Conservation (phyloP, 1,284 basidiomycete genomes). For the Cutaneotrichosporon dermatis region DNA sequence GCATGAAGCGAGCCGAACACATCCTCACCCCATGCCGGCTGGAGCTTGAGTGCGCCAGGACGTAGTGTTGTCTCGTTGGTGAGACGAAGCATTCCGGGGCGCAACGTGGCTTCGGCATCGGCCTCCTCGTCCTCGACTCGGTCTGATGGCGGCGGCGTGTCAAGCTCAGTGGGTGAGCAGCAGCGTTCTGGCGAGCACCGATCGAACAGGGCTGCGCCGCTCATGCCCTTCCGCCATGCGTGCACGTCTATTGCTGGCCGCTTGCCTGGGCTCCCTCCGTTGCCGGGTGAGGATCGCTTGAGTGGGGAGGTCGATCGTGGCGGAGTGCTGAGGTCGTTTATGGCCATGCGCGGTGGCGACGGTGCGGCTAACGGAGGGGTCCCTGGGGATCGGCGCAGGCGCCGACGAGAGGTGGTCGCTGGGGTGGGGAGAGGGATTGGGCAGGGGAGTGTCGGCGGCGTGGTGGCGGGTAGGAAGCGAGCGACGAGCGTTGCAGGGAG, state of each 20-base stretch:
- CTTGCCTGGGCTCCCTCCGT: neutral
- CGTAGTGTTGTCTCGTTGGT: too few relatives aligned
- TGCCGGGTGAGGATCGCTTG: neutral
- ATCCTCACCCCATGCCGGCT: too few relatives aligned
- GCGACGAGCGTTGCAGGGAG: too few relatives aligned
- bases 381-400: neutral
- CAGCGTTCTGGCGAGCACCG: neutral
- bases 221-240: neutral
- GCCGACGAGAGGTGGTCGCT: neutral
- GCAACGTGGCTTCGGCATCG: too few relatives aligned
- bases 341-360: neutral
- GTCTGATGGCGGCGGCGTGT: neutral
- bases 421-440: too few relatives aligned
- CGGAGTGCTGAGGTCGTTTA: neutral
- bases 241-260: neutral
- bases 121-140: neutral
- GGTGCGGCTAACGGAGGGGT: too few relatives aligned
- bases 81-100: too few relatives aligned
- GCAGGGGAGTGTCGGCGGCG: too few relatives aligned
- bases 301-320: neutral
- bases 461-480: too few relatives aligned
- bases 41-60: too few relatives aligned
- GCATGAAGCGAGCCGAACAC: too few relatives aligned
- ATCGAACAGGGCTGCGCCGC: neutral
- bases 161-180: neutral